Conservation (phyloP, 495 filamentous ascomycete species). For the Penicillium cinerascens region DNA sequence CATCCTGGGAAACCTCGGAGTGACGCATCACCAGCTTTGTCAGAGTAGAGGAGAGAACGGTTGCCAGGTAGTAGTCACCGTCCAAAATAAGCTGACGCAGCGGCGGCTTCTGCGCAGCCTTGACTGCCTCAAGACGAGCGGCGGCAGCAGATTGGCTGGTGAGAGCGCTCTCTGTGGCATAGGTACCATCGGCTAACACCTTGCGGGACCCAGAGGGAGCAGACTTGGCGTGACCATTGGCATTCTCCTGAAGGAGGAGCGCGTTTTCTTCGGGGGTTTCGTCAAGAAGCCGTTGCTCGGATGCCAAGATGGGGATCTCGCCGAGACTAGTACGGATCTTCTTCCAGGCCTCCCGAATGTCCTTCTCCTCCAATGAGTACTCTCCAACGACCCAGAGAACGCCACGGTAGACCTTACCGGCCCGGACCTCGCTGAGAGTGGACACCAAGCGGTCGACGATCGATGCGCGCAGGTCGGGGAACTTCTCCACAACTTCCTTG, state of each 20-base stretch:
- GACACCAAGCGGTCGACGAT: constrained; percentile 88
- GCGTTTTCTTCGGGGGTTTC: constrained; percentile 67
- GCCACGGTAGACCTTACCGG: constrained; percentile 95
- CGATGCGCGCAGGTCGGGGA: constrained; percentile 79
- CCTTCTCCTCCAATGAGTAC: constrained; percentile 87
- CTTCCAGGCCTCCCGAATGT: constrained; percentile 97
- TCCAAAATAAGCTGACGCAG: constrained; percentile 93
- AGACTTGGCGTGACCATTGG: constrained; percentile 77
- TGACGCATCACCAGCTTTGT: constrained; percentile 99
- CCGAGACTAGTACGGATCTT: constrained; percentile 89
- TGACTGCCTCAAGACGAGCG: constrained; percentile 92
- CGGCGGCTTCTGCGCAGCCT: constrained; percentile 94
- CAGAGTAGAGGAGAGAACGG: constrained; percentile 89
- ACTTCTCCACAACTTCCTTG: constrained; percentile 98
- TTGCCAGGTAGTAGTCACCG: constrained; percentile 95
- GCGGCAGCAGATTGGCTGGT: constrained; percentile 87
- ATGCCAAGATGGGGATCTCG: constrained; percentile 95
- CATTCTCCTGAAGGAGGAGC: constrained; percentile 61
- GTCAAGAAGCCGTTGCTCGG: constrained; percentile 87
- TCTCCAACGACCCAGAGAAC: constrained; percentile 98
- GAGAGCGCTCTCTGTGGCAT: constrained; percentile 93
- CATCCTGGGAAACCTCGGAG: constrained; percentile 85
- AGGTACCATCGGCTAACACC: constrained; percentile 94
- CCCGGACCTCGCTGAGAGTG: constrained; percentile 88
- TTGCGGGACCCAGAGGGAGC: constrained; percentile 81